phyloP scores from a whole-genome alignment of 164 flowering plant genomes.

The Amborella trichopoda region DNA sequence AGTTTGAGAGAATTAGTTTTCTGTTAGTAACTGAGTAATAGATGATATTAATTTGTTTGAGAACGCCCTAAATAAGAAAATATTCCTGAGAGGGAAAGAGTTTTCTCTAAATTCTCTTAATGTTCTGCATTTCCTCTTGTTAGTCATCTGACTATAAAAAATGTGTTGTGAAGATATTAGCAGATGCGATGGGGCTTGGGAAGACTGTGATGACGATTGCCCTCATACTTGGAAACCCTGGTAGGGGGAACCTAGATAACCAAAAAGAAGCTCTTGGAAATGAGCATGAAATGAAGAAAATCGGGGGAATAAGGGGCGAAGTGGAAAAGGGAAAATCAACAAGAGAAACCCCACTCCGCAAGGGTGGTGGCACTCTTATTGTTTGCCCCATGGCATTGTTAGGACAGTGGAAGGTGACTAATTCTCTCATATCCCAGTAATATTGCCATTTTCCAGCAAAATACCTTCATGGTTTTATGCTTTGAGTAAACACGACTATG shows the following conservation, averaged over 20 bases:
- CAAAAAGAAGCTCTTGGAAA: constrained; percentile 10
- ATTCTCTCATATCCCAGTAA: too few species aligned
- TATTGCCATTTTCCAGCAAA: too few species aligned
- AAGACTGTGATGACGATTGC: constrained; percentile 90
- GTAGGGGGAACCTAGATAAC: constrained; percentile 24
- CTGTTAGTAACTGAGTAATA: too few species aligned
- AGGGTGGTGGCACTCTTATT: constrained; percentile 61
- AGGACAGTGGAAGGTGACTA: constrained; percentile 95
- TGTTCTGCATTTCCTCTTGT: too few species aligned
- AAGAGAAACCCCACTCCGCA: constrained; percentile 4
- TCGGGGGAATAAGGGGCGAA: not conserved
- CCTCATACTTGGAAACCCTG: constrained; percentile 40
- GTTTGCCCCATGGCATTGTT: constrained; percentile 82
- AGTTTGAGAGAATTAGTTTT: too few species aligned
- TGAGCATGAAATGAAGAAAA: constrained; percentile 4
- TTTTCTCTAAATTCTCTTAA: too few species aligned
- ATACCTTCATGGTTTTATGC: too few species aligned
- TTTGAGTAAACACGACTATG: too few species aligned
- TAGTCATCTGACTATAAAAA: not conserved
- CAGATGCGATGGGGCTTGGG: constrained; percentile 93
- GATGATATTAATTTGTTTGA: too few species aligned
- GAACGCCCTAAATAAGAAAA: too few species aligned
- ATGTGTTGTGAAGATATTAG: constrained; percentile 44
- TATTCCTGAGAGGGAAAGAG: too few species aligned
- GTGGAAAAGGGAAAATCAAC: not conserved